A percentile compares a stretch with the other conserved stretches of the same genome.
These are phyloP conservation scores for Isabelozyma pseudorhagii DNA, from an alignment of 805 yeast species.

Conservation along the genomic window DNA sequence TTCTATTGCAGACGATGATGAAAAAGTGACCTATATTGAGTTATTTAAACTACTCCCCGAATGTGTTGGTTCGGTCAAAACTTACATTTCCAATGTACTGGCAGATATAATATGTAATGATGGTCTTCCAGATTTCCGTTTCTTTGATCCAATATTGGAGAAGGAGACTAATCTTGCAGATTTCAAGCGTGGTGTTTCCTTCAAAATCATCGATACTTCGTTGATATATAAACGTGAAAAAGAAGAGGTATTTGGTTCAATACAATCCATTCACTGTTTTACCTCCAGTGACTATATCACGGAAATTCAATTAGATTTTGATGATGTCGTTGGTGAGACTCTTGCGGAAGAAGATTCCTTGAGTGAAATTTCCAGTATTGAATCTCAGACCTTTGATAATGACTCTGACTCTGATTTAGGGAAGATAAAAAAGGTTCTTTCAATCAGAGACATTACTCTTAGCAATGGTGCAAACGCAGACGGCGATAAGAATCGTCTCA, in stretches of 20 bases:
- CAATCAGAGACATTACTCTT: constrained; percentile 20
- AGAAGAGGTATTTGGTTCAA: constrained; percentile 15
- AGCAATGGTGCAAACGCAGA: constrained; percentile 15
- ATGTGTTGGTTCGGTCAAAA: constrained; percentile 20
- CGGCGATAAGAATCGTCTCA: constrained; percentile 23
- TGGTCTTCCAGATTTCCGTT: constrained; percentile 30
- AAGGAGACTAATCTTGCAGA: constrained; percentile 31
- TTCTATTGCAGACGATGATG: constrained; percentile 1
- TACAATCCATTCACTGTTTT: constrained; percentile 24
- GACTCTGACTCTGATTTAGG: constrained; percentile 11
- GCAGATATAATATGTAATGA: constrained; percentile 39
- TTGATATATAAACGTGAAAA: constrained; percentile 19
- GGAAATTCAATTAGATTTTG: constrained; percentile 35
- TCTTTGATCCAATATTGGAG: constrained; percentile 17
- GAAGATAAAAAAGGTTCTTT: constrained; percentile 32
- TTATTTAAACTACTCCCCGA: constrained; percentile 31
- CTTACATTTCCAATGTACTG: constrained; percentile 24
- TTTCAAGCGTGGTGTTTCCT: constrained; percentile 36
- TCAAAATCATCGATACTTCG: constrained; percentile 17
- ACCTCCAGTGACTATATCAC: constrained; percentile 36
- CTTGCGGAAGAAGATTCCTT: constrained; percentile 15
- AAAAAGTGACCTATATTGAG: constrained; percentile 12
- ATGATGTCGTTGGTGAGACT: constrained; percentile 17
- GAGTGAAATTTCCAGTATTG: constrained; percentile 33
- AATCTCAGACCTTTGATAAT: constrained; percentile 15